Conservation (phyloP, 345 rosid genomes). For the Fremontodendron californicum region DNA sequence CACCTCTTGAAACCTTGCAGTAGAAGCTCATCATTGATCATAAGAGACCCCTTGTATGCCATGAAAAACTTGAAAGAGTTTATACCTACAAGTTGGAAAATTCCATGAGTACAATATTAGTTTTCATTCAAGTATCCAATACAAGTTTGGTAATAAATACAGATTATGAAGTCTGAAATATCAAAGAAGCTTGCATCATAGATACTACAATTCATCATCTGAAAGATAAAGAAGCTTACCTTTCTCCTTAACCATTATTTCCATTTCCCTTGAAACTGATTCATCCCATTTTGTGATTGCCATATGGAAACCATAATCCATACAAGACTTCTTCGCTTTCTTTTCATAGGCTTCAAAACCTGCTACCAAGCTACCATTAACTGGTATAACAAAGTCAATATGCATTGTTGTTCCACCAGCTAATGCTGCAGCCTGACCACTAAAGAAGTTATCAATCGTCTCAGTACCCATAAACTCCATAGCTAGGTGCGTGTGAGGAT, state of each 20-base stretch:
- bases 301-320: conserved; percentile 99
- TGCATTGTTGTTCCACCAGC: too few species aligned
- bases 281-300: conserved; percentile 92
- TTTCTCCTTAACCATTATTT: conserved; percentile 76
- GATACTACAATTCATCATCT: not conserved
- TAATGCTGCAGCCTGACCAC: too few species aligned
- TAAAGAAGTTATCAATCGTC: conserved; percentile 80
- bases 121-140: not conserved
- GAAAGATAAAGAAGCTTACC: too few species aligned
- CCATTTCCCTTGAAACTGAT: conserved; percentile 76
- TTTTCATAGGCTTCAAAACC: conserved; percentile 68
- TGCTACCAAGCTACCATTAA: conserved; percentile 65
- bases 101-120: not conserved
- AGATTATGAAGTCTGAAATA: not conserved
- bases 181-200: not conserved
- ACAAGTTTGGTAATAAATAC: not conserved
- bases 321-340: conserved; percentile 66
- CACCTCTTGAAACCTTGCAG: conserved; percentile 77
- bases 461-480: conserved; percentile 74
- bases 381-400: conserved; percentile 81
- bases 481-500: conserved; percentile 92
- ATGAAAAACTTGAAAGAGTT: conserved; percentile 96
- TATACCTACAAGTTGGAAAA: conserved; percentile 51
- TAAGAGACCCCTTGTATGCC: conserved; percentile 82
- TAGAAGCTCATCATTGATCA: conserved; percentile 82